Base-by-base conservation (phyloP, 106 monocot species). In the Allium sativum region DNA sequence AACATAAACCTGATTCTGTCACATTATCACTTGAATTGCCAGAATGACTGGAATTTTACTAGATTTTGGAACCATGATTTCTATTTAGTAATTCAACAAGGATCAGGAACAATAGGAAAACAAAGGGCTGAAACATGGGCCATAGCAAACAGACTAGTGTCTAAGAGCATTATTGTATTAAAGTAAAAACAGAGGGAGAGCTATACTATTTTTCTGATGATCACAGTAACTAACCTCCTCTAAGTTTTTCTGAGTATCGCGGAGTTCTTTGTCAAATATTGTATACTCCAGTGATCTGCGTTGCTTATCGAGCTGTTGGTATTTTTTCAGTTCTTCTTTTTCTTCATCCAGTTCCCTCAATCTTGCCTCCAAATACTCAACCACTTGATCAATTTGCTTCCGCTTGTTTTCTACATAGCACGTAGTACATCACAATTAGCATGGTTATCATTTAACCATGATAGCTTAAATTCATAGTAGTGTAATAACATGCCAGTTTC, bases 311-410 rank as follows among this genome's bases (percentile, higher is more conserved):
- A 96, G 91, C 58, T 91, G 84, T 68, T 96, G 87, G 65, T 96
- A 96, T 53, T 96, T 91, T 67, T 65, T 79, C 40, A 96, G 75
- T 42, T 96, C 91, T 87, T 91, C 96, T 76, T 96, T 96, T 74
- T 96, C 96, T 85, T 87, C 96, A 81, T 96, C 96, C 15, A 96
- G 80, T 67, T 96, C 96, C 56, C 90, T 80, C 40, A 96, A 76
- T 47, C 96, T 87, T 55, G 87, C 90, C 59, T 96, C 91, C 68
- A 96, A 64, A 69, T 82, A 96, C 19, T 84, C 91, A 76, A 96
- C 96, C 79, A 96, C 96, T 65, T 96, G 96, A 75, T 91, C 91
- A 64, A 96, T 96, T 58, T 96, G 96, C 65, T 91, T 96, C 61
- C 91, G 82, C 67, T 96, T 96, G 64, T 96, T 93, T 48, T 77